phyloP scores from a whole-genome alignment of 345 rosid genomes.

The Linum lewisii region DNA sequence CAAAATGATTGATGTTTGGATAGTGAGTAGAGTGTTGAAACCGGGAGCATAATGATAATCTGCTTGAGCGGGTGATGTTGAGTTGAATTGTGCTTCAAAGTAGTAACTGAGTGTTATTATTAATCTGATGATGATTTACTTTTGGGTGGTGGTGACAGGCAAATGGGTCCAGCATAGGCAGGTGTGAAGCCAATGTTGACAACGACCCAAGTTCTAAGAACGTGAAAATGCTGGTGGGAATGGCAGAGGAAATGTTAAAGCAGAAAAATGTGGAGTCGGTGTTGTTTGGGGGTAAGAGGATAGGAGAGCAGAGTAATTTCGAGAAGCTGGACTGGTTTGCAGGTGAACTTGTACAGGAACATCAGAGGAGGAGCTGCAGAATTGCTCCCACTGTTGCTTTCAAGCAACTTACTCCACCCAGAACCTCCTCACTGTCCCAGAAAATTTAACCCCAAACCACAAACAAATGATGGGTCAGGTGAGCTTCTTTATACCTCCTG shows the following conservation, averaged over 20 bases:
- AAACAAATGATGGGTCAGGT: constrained; percentile 15
- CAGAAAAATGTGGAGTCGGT: constrained; percentile 94
- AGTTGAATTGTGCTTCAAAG: background rate
- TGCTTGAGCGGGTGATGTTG: background rate
- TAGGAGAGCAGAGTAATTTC: constrained; percentile 57
- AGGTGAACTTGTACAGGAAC: constrained; percentile 75
- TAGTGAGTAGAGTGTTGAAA: background rate
- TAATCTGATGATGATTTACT: background rate
- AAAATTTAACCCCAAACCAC: constrained; percentile 12
- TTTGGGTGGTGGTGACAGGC: constrained; percentile 40
- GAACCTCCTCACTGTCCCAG: constrained; percentile 9
- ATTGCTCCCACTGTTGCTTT: constrained; percentile 97
- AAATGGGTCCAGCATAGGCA: constrained; percentile 63
- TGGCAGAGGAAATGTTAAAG: constrained; percentile 89
- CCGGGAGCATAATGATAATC: background rate
- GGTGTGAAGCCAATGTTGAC: constrained; percentile 54
- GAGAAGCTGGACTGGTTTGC: constrained; percentile 93
- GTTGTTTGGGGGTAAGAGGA: constrained; percentile 75
- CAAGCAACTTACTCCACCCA: constrained; percentile 60
- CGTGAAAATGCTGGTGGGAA: constrained; percentile 57
- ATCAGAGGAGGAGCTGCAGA: constrained; percentile 84
- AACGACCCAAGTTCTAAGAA: constrained; percentile 59
- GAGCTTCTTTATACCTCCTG: constrained; percentile 8
- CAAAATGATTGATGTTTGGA: background rate
- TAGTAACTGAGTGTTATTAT: background rate